Evolutionary conservation across 441 rosid species (phyloP), one percentile per base, ranked within the genome.

Genomic region (Hypseocharis bilobata): DNA sequence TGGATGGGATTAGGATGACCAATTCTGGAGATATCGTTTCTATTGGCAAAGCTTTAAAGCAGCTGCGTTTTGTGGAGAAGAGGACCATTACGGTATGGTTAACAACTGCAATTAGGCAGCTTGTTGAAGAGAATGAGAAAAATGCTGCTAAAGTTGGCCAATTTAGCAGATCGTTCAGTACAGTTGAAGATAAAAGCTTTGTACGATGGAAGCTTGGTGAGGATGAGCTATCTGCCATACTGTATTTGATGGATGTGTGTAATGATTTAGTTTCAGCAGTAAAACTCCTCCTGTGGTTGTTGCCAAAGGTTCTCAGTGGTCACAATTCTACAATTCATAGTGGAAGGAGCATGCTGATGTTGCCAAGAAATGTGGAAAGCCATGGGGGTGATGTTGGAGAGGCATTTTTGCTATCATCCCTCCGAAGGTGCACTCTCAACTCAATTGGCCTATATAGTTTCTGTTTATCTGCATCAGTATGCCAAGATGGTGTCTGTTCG

Each of bases 131-230:
- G 76, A 72, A 82, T 4, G 96, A 87, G 75, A 95, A 83, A 79
- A 78, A 74, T 72, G 75, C 70, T 60, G 70, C 76, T 40, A 88
- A 85, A 77, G 80, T 40, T 75, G 85, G 89, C 78, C 97, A 85
- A 79, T 75, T 70, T 66, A 73, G 63, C 68, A 78, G 89, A 76
- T 72, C 84, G 75, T 81, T 72, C 65, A 72, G 81, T 76, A 74
- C 86, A n/a, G 70, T 77, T 63, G 97, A 90, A 78, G 96, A 86
- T 59, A 81, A 80, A 76, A 79, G 70, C 68, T 74, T 86, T 47
- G 13, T 66, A 34, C 75, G 81, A 70, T 92, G 99, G 99, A 95
- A 86, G 83, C 88, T 95, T 68, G 89, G 96, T 67, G 98, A 86
- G 80, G 98, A 90, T 70, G 97, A 90, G 80, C 80, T 95, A 64